Evolutionary conservation across 306 rosid species (phyloP), one percentile per base, ranked within the genome.

Genomic region (Cicer yamashitae): DNA sequence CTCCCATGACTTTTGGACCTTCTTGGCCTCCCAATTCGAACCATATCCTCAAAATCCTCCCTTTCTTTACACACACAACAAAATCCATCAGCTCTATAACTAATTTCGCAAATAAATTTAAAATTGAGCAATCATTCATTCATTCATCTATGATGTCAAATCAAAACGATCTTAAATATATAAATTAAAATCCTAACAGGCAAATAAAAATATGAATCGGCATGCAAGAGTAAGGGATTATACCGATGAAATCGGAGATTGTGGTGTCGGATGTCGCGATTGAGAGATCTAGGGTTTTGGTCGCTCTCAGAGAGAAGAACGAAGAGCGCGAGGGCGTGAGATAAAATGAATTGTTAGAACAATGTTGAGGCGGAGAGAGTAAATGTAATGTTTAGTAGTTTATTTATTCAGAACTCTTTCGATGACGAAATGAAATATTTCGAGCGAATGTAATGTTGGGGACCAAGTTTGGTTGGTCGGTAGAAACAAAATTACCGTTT

Each of bases 1-100:
- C 79, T 86, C 93, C 93, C 87, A 83, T 76, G 87, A 83, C 68
- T 70, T 83, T 81, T 46, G 47, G 79, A 84, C 91, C 87, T 76
- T 63, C 86, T 77, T 66, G 82, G 89, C 86, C 88, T 81, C 82
- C 74, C 87, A 83, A 76, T 75, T 79, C 40, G 71, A 75, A 47
- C 17, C 77, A 79, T 84, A 74, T 78, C 80, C 85, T 84, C 88
- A 82, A 88, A 79, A 81, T 80, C 83, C 75, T 79, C 84, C 67
- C 58, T 73, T 84, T 30, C 37, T 30, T 65, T 41, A 59, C 43
- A 48, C 62, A 77, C 73, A 81, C 71, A 77, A 65, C 51, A 70
- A 63, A 63, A 81, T 8, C 52, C 63, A 81, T 74, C 52, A 81
- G 67, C 88, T 62, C 77, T 64, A 82, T 25, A 71, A 66, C 81